phyloP scores from a whole-genome alignment of 306 rosid species.

The Trifolium pratense region DNA sequence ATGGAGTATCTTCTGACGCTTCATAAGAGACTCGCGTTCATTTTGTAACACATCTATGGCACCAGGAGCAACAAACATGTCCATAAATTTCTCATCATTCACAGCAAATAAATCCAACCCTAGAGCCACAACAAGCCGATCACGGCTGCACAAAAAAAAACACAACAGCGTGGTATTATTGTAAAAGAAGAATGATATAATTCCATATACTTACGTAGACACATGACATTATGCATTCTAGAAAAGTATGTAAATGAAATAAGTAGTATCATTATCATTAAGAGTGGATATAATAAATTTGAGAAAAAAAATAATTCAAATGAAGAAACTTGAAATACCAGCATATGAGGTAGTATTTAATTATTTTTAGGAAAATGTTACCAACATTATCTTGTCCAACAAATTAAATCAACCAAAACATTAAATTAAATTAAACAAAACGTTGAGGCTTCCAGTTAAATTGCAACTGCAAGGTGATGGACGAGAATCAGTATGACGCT shows the following conservation, averaged over 20 bases:
- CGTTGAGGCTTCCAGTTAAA: background rate
- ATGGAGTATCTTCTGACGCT: constrained; percentile 83
- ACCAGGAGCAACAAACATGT: constrained; percentile 94
- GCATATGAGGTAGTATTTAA: background rate
- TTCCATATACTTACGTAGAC: constrained; percentile 11
- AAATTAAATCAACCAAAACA: constrained; percentile 29
- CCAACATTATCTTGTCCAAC: background rate
- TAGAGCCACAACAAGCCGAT: constrained; percentile 78
- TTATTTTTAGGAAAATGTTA: background rate
- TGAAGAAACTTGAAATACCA: constrained; percentile 28
- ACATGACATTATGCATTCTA: constrained; percentile 7
- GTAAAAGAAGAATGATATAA: constrained; percentile 6
- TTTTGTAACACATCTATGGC: constrained; percentile 73
- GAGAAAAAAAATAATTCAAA: background rate
- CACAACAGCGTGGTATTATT: constrained; percentile 2
- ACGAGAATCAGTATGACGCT: background rate
- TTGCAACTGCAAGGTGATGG: constrained; percentile 6
- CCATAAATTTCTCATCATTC: constrained; percentile 91
- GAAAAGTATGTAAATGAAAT: constrained; percentile 14
- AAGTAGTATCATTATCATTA: background rate
- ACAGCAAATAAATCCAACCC: constrained; percentile 90
- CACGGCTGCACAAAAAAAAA: constrained; percentile 65
- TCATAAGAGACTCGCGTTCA: constrained; percentile 72
- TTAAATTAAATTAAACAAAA: background rate
- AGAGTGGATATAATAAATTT: background rate